phyloP scores from a whole-genome alignment of 164 flowering plant species.

The Liquidambar formosana region DNA sequence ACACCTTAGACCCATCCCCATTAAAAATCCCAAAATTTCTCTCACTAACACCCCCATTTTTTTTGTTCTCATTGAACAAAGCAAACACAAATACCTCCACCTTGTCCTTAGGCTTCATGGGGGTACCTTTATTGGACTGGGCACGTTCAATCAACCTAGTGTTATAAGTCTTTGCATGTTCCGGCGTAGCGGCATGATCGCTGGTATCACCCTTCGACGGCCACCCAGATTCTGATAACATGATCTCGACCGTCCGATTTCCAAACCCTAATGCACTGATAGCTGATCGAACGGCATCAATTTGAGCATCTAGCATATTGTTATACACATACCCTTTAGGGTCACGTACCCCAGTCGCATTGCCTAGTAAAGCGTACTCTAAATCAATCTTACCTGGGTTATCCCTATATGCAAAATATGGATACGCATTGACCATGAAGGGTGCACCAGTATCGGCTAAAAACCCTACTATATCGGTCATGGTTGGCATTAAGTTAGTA shows the following conservation, averaged over 20 bases:
- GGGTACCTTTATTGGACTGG: conserved; percentile 51
- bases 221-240: conserved; percentile 75
- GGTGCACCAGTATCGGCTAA: conserved; percentile 54
- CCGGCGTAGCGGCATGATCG: conserved; percentile 49
- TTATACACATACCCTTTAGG: conserved; percentile 45
- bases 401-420: conserved; percentile 65
- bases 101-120: conserved; percentile 49
- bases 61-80: conserved; percentile 71
- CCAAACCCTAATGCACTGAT: conserved; percentile 48
- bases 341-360: conserved; percentile 39
- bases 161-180: conserved; percentile 60
- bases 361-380: conserved; percentile 54
- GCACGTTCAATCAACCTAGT: conserved; percentile 45
- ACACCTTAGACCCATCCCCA: conserved; percentile 57
- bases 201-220: conserved; percentile 59
- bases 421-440: conserved; percentile 71
- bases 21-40: conserved; percentile 67
- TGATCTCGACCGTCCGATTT: conserved; percentile 34
- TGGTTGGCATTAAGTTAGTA: conserved; percentile 23
- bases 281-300: conserved; percentile 63
- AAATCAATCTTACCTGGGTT: conserved; percentile 41
- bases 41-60: conserved; percentile 50
- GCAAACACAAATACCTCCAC: conserved; percentile 58
- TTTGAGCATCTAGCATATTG: conserved; percentile 73
- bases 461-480: conserved; percentile 45